Conservation (phyloP, 768 basidiomycete genomes). For the Leccinum variicolor region DNA sequence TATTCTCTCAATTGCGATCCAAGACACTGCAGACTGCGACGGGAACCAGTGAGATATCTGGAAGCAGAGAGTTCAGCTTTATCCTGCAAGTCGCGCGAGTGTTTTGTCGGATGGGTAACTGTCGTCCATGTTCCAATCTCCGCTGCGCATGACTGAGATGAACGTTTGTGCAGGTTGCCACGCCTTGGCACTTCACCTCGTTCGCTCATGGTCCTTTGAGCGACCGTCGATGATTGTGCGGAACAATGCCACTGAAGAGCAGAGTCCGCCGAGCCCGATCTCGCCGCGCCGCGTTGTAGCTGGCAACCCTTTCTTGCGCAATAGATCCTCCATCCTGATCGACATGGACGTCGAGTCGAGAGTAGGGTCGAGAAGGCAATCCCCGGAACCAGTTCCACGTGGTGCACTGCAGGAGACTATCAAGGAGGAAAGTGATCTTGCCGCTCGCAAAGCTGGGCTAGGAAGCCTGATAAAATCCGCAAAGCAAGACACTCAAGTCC, state of each 20-base stretch:
- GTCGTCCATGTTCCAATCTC: background rate
- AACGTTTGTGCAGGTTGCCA: conserved; percentile 70
- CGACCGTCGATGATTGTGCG: conserved; percentile 52
- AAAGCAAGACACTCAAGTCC: conserved; percentile 79
- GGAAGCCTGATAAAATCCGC: conserved; percentile 90
- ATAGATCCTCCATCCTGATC: conserved; percentile 76
- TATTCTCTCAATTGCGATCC: conserved; percentile 86
- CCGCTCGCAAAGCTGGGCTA: conserved; percentile 67
- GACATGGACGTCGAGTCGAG: conserved; percentile 79
- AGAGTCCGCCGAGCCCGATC: conserved; percentile 41
- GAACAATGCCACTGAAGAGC: conserved; percentile 6
- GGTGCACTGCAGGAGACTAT: conserved; percentile 29
- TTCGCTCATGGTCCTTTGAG: conserved; percentile 89
- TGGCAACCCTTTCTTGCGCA: conserved; percentile 51
- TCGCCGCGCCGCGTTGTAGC: conserved; percentile 45
- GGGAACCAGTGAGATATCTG: conserved; percentile 89
- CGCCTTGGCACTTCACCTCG: conserved; percentile 83
- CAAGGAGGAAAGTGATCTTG: conserved; percentile 53
- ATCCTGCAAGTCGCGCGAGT: conserved; percentile 92
- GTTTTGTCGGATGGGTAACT: conserved; percentile 90
- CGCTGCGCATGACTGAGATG: background rate
- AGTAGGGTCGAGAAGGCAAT: conserved; percentile 53
- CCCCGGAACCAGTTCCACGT: conserved; percentile 37
- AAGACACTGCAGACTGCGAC: conserved; percentile 92
- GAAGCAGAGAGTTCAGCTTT: conserved; percentile 89